Base-by-base conservation (phyloP, 164 flowering plant genomes). In the Tetrastigma voinierianum region DNA sequence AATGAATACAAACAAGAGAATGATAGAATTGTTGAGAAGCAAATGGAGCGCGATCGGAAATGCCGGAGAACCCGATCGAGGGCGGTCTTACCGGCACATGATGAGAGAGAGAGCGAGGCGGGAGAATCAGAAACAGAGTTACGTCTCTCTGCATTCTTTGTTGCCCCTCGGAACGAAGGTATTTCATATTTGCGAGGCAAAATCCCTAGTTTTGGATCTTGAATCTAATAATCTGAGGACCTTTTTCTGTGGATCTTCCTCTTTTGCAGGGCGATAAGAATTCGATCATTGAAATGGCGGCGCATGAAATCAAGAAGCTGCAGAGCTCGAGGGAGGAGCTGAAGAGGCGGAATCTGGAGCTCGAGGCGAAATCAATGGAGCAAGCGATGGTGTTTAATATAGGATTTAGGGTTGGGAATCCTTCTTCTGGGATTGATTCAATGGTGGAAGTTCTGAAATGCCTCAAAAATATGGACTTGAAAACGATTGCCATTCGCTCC, bases 101-200 rank as follows among this genome's bases (percentile, higher is more conserved):
- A 66, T 88, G 61, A 80, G 59, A n/a, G 90, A 86, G 83, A 72
- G 88, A 19, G 61, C 72, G 67, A 78, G 90, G 68, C 81, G 94
- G 53, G 78, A 75, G 67, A 82, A 65, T 64, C 76, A 85, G 74
- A 82, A 53, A 69, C 73, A 74, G 32, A 70, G 63, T 46, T 86
- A 77, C 65, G 15, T 25, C 2, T 73, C 71, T 32, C 65, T 88
- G 68, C 89, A 74, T 62, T 70, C 83, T 4, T 1, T 81, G 62
- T 32, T 86, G 61, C 90, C 90, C 8, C 59, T 21, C 40, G 72
- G 79, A 18, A 84, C 90, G 56, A 88, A 86, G 86, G 89, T 83
- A 1, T 0, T 53, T 16, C 14, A 18, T 46, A n/a, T n/a, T n/a
- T n/a, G n/a, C 15, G 14, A 24, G 23, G 54, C n/a, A n/a, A 19